Evolutionary conservation across 768 basidiomycete genomes (phyloP).

Genomic region (Lactarius sp.): DNA sequence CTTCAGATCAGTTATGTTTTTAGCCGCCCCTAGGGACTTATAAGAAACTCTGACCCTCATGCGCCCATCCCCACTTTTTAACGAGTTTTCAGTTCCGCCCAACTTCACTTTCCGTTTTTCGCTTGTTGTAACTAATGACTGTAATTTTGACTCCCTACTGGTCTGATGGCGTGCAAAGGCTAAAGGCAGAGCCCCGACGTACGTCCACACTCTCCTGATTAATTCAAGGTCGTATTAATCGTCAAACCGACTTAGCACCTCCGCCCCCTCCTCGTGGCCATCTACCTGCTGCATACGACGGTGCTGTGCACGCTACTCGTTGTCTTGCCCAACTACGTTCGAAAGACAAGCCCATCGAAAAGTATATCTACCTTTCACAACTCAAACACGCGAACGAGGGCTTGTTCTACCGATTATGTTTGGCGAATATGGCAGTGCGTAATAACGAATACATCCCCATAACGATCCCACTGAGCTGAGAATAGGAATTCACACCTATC

Average conservation of each 20-base stretch:
- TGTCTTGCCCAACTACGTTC: slow-evolving; percentile 68
- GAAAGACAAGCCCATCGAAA: slow-evolving; percentile 70
- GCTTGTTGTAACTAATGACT: slow-evolving; percentile 29
- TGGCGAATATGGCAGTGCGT: slow-evolving; percentile 62
- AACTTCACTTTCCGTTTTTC: neutral
- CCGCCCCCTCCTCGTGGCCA: slow-evolving; percentile 48
- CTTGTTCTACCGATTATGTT: slow-evolving; percentile 75
- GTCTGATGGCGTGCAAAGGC: slow-evolving; percentile 63
- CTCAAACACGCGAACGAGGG: slow-evolving; percentile 67
- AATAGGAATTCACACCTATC: slow-evolving; percentile 59
- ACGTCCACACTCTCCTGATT: slow-evolving; percentile 27
- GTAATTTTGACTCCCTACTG: slow-evolving; percentile 63
- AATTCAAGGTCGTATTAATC: neutral
- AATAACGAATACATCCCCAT: slow-evolving; percentile 5
- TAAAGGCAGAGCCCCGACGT: slow-evolving; percentile 59
- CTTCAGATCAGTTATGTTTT: neutral
- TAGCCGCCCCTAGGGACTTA: neutral
- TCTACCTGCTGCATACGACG: slow-evolving; percentile 54
- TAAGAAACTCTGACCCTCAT: neutral
- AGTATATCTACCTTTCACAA: slow-evolving; percentile 78
- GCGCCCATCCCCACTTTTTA: neutral
- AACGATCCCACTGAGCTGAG: neutral
- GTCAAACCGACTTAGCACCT: slow-evolving; percentile 1
- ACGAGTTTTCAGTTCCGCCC: neutral
- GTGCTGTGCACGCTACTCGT: slow-evolving; percentile 49